Base-by-base conservation (phyloP, 331 rosid genomes). In the Arachis monticola region DNA sequence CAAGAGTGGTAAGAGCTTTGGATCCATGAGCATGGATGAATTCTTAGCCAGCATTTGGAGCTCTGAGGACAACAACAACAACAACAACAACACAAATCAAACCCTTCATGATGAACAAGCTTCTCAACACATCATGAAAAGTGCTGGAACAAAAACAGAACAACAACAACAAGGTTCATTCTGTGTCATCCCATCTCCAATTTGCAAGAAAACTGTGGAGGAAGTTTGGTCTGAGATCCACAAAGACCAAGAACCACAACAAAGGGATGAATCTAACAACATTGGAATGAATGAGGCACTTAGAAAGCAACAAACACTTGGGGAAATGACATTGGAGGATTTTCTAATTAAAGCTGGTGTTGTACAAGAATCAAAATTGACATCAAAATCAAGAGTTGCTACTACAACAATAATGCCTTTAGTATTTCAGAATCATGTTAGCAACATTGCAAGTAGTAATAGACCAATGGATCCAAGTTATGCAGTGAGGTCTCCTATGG, bases 311-410 rank as follows among this genome's bases (percentile, higher is more conserved):
- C 84, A 75, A 75, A 82, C 88, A 53, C 72, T 88, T 8, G 91
- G 88, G 10, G 92, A 86, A 51, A 85, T 90, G 72, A 90, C 93
- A 5, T 68, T 92, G 50, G 97, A 92, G 74, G 96, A 90, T 75
- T 90, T 89, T 73, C 80, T 92, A 3, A 70, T 88, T 2, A 90
- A 85, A 83, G 96, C 96, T 3, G 97, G 97, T 9, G 89, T 92
- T 1, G 96, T 90, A 10, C 82, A 80, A 41, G 82, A 69, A 67
- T 77, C 89, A 17, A 53, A 17, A 53, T n/a, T 53, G 59, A 11
- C 85, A 64, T 51, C 56, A 10, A 35, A 65, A 11, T 45, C 38
- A 35, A 35, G 38, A 35, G 38, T 35, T 35, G 3, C 61, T 44
- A 44, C 71, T 7, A 57, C 45, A 51, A 69, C 78, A 40, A 11